Evolutionary conservation across 1,284 basidiomycete species (phyloP), one percentile per base, ranked within the genome.

Genomic region (Tilletia indica): DNA sequence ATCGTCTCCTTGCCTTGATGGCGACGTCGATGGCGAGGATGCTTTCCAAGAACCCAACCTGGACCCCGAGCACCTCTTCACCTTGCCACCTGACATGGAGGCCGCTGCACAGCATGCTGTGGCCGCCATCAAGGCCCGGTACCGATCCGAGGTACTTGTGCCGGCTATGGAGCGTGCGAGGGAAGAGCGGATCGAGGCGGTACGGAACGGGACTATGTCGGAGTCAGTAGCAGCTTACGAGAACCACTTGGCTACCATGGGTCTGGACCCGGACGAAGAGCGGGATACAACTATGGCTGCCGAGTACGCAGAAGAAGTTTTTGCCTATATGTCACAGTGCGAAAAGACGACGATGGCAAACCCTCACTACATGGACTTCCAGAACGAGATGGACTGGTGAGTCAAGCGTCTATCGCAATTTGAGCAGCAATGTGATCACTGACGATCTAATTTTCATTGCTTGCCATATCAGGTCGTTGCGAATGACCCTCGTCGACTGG

Each of bases 251-350:
- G 77, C 77, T 68, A 68, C 72, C 48, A 80, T 83, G 77, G 82
- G 82, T 2, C 76, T 84, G 48, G 82, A 84, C 61, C 78, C 80
- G 0, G 82, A 83, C 34, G 94, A 97, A 82, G 88, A 91, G 82
- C 90, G 90, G 78, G 97, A 99, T 86, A 92, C 92, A 36, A 94
- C 93, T 11, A 97, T 99, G 96, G 94, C 97, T 31, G 94, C 94
- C 64, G 97, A 99, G 85, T 99, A 99, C 83, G 89, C 94, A 36
- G 93, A 95, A 39, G 96, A 99, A 73, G 99, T 99, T 83, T 99
- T 99, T 82, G 88, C 89, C 74, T 98, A 99, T 86, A 99, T 99
- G 97, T 88, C 67, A 11, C 39, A 75, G 38, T 78, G 78, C 25
- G 80, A 96, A 92, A 89, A 91, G 75, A 88, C 90, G 67, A 89